Base-by-base conservation (phyloP, 2,329 filamentous ascomycete species). In the Calonectria hawksworthii region DNA sequence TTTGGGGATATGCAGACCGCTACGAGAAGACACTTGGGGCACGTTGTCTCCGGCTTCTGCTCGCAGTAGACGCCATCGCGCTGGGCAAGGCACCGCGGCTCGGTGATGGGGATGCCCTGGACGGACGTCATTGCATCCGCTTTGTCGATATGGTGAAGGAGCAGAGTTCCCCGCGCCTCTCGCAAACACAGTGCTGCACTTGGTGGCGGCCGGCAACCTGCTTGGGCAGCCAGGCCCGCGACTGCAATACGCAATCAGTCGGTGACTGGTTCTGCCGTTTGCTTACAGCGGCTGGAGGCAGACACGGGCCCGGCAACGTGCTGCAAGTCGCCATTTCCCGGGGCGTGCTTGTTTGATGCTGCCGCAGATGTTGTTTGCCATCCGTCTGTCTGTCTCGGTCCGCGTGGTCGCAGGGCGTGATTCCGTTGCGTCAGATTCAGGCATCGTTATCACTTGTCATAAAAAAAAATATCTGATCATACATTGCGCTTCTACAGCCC, bases 21-120 rank as follows among this genome's bases (percentile, higher is more conserved):
- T 13, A 80, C 54, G 14, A 81, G 71, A 21, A 75, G 69, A 38
- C 80, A 82, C 26, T 47, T 61, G 7, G 73, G 73, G 16, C 80
- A 81, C 10, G 72, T 32, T 8, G 80, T 70, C 14, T 23, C 11
- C 2, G 79, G 70, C 14, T 65, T 10, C 0, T 11, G 26, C 5
- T 21, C 3, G 47, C 79, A 81, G 21, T 32, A 11, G 2, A 63
- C 70, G 4, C 47, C 28, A 5, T 38, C 28, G 50, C 47, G 21
- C 21, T 18, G 28, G 10, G 67, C 77, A 13, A 71, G 50, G 44
- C 80, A 81, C 5, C 18, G 36, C 3, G 74, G 74, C 14, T 59
- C 32, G 3, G 63, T 75, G 59, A 70, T 66, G 32, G 26, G 30
- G 18, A 52, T n/a, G 34, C 16, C 14, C 5, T 54, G 23, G 34